Evolutionary conservation across 2,329 filamentous ascomycete species (phyloP).

Genomic region (Xylariaceae sp.): DNA sequence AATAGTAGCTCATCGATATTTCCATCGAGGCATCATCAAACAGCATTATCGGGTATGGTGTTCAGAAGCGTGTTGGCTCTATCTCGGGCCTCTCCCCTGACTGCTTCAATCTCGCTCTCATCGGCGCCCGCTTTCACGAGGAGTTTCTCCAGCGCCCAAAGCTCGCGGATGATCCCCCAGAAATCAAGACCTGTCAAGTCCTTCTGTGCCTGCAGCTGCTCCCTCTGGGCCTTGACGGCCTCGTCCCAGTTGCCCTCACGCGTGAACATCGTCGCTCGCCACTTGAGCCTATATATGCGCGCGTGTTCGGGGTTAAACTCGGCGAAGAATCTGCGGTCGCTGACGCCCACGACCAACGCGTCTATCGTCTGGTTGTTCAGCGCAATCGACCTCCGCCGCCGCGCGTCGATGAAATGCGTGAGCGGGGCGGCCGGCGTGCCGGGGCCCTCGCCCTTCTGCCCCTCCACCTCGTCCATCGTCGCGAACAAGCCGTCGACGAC

Average conservation of each 20-base stretch:
- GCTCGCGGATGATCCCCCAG: conserved; percentile 5
- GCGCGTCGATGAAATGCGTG: conserved; percentile 1
- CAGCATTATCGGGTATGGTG: conserved; percentile 4
- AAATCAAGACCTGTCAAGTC: not conserved
- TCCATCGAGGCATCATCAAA: not conserved
- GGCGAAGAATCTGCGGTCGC: conserved; percentile 1
- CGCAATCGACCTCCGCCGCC: not conserved
- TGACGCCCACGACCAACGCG: conserved; percentile 1
- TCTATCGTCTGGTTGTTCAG: not conserved
- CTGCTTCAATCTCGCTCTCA: not conserved
- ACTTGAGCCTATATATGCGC: not conserved
- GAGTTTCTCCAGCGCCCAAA: conserved; percentile 5
- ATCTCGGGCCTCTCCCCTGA: not conserved
- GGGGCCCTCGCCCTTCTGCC: conserved; percentile 1
- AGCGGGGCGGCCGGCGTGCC: not conserved
- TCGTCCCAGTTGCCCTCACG: not conserved
- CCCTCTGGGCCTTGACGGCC: not conserved
- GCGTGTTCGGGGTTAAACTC: not conserved
- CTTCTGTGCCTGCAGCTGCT: not conserved
- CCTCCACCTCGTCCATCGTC: not conserved
- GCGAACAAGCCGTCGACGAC: conserved; percentile 1
- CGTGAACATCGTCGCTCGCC: not conserved
- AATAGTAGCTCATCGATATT: too few relatives aligned
- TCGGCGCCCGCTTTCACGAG: not conserved
- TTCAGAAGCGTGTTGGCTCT: conserved; percentile 1